Percentiles rank a stretch among this genome's conserved stretches.
Conservation (phyloP, 2,329 filamentous ascomycete species). For the Beauveria varroae region DNA sequence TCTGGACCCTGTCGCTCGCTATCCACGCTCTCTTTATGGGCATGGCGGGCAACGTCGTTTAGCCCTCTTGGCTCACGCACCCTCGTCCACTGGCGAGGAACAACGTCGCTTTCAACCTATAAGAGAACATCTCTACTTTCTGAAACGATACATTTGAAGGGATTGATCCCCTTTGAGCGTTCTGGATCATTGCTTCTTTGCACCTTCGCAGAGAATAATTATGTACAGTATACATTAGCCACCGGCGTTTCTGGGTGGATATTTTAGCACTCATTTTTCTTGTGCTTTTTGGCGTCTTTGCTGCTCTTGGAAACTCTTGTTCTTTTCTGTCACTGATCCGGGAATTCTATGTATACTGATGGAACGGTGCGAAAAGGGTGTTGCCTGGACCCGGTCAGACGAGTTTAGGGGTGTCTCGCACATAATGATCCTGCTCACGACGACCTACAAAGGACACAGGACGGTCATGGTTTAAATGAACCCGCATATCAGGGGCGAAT, state of each 20-base stretch:
- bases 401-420: neutral
- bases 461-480: neutral
- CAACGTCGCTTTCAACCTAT: neutral
- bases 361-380: neutral
- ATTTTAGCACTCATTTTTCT: neutral
- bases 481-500: neutral
- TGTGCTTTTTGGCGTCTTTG: neutral
- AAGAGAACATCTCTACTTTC: neutral
- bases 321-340: neutral
- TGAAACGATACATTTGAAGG: neutral
- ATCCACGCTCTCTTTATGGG: conserved; percentile 93
- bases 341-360: neutral
- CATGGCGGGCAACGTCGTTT: conserved; percentile 74
- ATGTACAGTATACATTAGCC: neutral
- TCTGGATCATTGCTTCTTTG: neutral
- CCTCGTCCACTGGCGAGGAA: neutral
- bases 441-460: neutral
- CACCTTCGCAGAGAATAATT: no score
- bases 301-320: neutral
- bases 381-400: neutral
- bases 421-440: neutral
- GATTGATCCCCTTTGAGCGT: neutral
- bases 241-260: neutral
- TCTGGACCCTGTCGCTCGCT: conserved; percentile 90
- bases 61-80: conserved; percentile 4